Conservation (phyloP, 2,329 filamentous ascomycete species). For the Colletotrichum sansevieriae region DNA sequence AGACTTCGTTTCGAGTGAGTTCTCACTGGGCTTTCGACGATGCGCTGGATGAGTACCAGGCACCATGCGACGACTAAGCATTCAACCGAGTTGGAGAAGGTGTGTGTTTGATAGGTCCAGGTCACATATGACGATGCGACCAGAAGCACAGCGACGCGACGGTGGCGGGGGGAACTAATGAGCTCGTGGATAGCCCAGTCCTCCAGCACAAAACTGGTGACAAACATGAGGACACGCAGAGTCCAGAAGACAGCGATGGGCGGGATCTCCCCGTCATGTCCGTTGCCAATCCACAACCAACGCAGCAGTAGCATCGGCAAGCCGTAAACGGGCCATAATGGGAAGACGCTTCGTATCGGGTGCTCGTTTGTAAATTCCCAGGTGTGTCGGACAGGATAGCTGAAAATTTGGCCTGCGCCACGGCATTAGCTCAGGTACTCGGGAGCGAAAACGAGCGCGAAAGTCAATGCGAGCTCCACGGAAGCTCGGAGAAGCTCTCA, state of each 20-base stretch:
- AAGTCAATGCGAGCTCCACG: constrained; percentile 29
- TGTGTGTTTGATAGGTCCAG: constrained; percentile 98
- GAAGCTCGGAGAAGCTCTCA: constrained; percentile 32
- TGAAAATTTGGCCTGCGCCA: constrained; percentile 85
- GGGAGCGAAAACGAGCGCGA: constrained; percentile 38
- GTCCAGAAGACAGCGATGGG: constrained; percentile 93
- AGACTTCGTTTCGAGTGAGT: background rate
- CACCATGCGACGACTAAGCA: constrained; percentile 94
- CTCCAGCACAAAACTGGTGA: constrained; percentile 94
- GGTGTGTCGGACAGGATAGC: constrained; percentile 88
- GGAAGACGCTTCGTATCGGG: constrained; percentile 95
- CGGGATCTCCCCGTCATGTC: constrained; percentile 79
- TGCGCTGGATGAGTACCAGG: constrained; percentile 89
- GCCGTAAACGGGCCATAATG: constrained; percentile 95
- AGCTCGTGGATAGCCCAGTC: constrained; percentile 98
- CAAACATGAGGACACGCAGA: constrained; percentile 90
- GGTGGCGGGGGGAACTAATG: constrained; percentile 78
- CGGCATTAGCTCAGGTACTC: constrained; percentile 33
- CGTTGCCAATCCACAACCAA: constrained; percentile 92
- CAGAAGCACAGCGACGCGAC: constrained; percentile 81
- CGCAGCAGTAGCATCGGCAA: constrained; percentile 92
- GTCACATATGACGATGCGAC: constrained; percentile 98
- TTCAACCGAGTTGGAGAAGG: constrained; percentile 97
- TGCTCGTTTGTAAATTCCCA: constrained; percentile 95
- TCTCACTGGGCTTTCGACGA: constrained; percentile 82